These are phyloP conservation scores for Oidiodendron maius DNA, from an alignment of 495 filamentous ascomycete species.

Conservation along the genomic window DNA sequence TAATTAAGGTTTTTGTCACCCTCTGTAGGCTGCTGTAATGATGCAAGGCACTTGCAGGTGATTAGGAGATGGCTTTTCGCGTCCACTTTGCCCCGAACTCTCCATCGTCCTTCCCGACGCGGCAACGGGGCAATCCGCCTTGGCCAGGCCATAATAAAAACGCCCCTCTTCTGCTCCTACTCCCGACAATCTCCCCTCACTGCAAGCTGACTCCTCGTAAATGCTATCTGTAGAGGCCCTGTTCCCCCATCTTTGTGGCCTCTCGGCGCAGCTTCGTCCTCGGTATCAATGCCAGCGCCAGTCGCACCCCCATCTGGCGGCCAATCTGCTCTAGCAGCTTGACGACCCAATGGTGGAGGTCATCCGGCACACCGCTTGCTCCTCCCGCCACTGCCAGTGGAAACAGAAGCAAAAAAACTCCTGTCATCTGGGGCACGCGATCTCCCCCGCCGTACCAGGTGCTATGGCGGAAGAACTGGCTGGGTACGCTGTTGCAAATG, in stretches of 20 bases:
- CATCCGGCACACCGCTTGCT: conserved; percentile 15
- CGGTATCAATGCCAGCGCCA: conserved; percentile 9
- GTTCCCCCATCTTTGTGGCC: conserved; percentile 3
- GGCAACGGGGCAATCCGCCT: too few relatives aligned
- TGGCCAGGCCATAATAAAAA: too few relatives aligned
- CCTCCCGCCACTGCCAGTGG: not conserved
- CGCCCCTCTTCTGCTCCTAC: too few relatives aligned
- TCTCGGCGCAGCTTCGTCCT: conserved; percentile 6
- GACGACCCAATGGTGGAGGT: conserved; percentile 26
- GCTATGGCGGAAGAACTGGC: conserved; percentile 5
- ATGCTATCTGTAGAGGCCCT: too few relatives aligned
- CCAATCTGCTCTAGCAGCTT: conserved; percentile 27
- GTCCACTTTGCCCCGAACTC: too few relatives aligned
- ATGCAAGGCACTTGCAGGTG: too few relatives aligned
- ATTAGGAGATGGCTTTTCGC: too few relatives aligned
- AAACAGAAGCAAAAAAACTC: not conserved
- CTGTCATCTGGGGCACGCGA: not conserved
- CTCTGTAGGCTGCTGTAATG: too few relatives aligned
- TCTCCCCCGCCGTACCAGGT: not conserved
- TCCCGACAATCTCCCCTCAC: too few relatives aligned
- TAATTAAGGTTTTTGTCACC: too few relatives aligned
- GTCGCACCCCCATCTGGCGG: conserved; percentile 25
- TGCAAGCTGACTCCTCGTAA: too few relatives aligned
- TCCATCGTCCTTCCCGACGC: too few relatives aligned
- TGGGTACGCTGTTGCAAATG: conserved; percentile 12